Conservation (phyloP, 2,329 filamentous ascomycete species). For the Colletotrichum godetiae region DNA sequence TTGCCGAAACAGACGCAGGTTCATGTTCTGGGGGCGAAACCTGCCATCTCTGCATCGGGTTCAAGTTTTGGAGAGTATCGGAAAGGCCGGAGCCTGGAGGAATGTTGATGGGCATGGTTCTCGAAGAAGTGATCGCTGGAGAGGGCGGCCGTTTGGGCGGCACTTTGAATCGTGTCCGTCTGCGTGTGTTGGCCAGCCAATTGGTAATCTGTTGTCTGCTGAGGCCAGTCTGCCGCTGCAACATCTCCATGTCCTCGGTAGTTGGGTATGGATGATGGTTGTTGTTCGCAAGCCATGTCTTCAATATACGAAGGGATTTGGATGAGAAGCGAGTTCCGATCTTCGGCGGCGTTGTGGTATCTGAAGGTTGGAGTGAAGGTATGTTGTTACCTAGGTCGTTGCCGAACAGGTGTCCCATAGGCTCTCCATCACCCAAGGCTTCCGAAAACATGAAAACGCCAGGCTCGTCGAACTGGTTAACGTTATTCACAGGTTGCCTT, state of each 20-base stretch:
- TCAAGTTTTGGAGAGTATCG: slow-evolving; percentile 16
- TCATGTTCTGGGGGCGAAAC: slow-evolving; percentile 40
- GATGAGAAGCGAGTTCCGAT: slow-evolving; percentile 40
- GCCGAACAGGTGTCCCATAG: background rate
- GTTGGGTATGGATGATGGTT: slow-evolving; percentile 24
- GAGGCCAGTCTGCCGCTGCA: slow-evolving; percentile 23
- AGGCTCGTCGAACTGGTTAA: background rate
- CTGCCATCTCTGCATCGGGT: slow-evolving; percentile 34
- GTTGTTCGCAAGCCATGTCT: slow-evolving; percentile 35
- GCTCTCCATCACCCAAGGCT: background rate
- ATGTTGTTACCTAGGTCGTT: background rate
- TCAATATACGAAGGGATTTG: slow-evolving; percentile 36
- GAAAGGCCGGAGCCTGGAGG: background rate
- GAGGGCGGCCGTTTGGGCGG: slow-evolving; percentile 28
- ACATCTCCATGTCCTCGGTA: slow-evolving; percentile 20
- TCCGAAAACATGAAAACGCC: slow-evolving; percentile 2
- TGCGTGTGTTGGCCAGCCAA: slow-evolving; percentile 31
- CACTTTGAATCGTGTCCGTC: slow-evolving; percentile 17
- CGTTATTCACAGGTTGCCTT: background rate
- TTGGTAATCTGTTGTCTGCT: slow-evolving; percentile 34
- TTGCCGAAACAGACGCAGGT: slow-evolving; percentile 37
- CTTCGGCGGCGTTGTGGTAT: slow-evolving; percentile 31
- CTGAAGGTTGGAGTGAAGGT: background rate
- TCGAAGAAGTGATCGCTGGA: slow-evolving; percentile 15
- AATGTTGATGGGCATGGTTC: slow-evolving; percentile 8